Conservation (phyloP, 305 asterid species). For the Withania somnifera region DNA sequence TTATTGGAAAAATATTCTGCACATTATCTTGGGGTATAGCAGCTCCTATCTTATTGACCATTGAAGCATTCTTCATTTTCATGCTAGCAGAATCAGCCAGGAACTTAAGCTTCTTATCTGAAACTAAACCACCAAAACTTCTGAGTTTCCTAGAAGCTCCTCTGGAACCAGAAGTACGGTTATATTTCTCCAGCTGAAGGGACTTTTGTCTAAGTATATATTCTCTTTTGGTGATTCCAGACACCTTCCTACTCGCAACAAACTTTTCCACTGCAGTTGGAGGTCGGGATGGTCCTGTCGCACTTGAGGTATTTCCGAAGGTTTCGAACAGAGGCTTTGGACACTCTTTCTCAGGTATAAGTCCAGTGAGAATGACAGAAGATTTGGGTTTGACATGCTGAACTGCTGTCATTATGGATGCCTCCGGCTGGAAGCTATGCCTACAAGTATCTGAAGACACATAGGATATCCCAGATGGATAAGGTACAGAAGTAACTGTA, state of each 20-base stretch:
- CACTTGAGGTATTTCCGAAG: constrained; percentile 39
- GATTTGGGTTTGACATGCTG: constrained; percentile 27
- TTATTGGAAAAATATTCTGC: constrained; percentile 23
- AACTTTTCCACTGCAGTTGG: constrained; percentile 45
- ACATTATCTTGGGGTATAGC: constrained; percentile 20
- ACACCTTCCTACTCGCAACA: constrained; percentile 54
- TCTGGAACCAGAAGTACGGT: constrained; percentile 55
- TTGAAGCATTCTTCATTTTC: constrained; percentile 34
- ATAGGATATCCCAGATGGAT: constrained; percentile 19
- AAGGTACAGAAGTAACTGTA: constrained; percentile 24
- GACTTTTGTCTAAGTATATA: constrained; percentile 66
- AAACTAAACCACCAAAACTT: constrained; percentile 55
- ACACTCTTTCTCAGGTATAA: constrained; percentile 29
- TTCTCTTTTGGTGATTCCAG: constrained; percentile 66
- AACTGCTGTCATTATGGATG: constrained; percentile 15
- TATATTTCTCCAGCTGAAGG: constrained; percentile 59
- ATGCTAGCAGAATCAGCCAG: constrained; percentile 48
- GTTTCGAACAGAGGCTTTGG: constrained; percentile 18
- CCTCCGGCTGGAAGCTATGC: constrained; percentile 33
- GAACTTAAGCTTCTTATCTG: constrained; percentile 72
- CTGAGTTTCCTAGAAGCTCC: constrained; percentile 49
- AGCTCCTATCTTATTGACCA: constrained; percentile 23
- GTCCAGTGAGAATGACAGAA: constrained; percentile 19
- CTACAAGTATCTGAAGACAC: constrained; percentile 20
- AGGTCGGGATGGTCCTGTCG: constrained; percentile 34